Evolutionary conservation across 1,139 yeast genomes (phyloP), one percentile per base, ranked within the genome.

Genomic region (Scheffersomyces cryptocercus): DNA sequence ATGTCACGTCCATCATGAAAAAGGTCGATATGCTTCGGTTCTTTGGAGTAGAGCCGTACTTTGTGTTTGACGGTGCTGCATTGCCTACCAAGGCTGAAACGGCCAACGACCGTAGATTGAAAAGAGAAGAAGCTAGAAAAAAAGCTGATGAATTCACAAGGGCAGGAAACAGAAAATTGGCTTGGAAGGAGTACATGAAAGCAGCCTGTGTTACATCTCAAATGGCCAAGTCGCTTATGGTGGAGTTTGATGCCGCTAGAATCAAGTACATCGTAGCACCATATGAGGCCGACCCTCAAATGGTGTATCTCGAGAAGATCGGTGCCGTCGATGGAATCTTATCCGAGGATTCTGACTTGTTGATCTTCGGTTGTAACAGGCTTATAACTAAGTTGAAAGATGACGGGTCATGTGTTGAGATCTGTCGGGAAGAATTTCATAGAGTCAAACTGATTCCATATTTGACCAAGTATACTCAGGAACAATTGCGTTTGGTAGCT

Each of bases 281-380:
- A 0, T 95, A 90, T 61, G 99, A 95, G 66, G 99, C 99, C 0
- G 99, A 95, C 62, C 88, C 99, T 0, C 99, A 95, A 62, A 81
- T 95, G 85, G 98, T 93, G 6, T 89, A 85, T 56, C 72, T 95
- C 39, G 99, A 93, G 60, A 81, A 81, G 46, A 54, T 68, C 0
- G 95, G 95, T 0, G 45, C 80, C 1, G 95, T 90, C 8, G 86
- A 89, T 50, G 99, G 95, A 0, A 87, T 95, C 7, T 73, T 95
- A 9, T 85, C 96, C 33, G 99, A 95, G 59, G 99, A 95, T 60
- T 90, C 98, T 0, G 99, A 95, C 67, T 71, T 95, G 52, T 70
- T 95, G 35, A 78, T 95, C 2, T 95, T 93, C 70, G 99, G 99
- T 0, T 89, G 96, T 45, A 65, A 74, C 30, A 70, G 73, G 36